Conservation (phyloP, 768 basidiomycete species). For the Holtermannia corniformis region DNA sequence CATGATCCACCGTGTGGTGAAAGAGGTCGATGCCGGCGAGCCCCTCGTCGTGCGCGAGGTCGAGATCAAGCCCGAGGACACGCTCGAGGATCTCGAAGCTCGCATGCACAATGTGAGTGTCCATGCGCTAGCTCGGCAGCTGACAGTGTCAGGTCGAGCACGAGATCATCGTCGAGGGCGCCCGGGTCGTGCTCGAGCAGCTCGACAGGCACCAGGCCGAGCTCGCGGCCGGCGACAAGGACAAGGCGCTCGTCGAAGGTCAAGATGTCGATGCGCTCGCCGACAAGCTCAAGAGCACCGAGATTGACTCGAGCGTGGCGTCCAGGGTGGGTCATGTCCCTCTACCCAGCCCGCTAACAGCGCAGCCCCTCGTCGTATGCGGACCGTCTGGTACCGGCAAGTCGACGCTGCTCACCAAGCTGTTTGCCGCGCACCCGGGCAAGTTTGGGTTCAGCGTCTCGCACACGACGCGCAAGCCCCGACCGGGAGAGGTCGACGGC, state of each 20-base stretch:
- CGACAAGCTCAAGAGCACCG: background rate
- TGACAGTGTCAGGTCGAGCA: slow-evolving; percentile 57
- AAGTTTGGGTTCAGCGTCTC: slow-evolving; percentile 90
- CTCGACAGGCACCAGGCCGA: slow-evolving; percentile 6
- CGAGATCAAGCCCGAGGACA: slow-evolving; percentile 60
- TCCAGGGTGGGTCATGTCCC: background rate
- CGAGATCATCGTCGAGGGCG: slow-evolving; percentile 79
- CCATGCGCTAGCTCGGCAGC: background rate
- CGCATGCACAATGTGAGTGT: slow-evolving; percentile 56
- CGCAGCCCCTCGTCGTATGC: slow-evolving; percentile 69
- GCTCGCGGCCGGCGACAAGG: background rate
- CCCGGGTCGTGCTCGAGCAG: slow-evolving; percentile 56
- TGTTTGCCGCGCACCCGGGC: slow-evolving; percentile 71
- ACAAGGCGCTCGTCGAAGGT: background rate
- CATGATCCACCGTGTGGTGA: slow-evolving; percentile 91
- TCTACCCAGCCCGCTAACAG: background rate
- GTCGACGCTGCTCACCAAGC: slow-evolving; percentile 71
- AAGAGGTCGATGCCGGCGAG: slow-evolving; percentile 85
- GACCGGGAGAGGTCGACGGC: slow-evolving; percentile 72
- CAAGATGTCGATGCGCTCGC: background rate
- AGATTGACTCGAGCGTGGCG: background rate
- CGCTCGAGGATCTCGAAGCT: slow-evolving; percentile 60
- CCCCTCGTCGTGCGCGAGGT: slow-evolving; percentile 75
- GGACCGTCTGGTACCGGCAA: slow-evolving; percentile 93
- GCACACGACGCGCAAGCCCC: slow-evolving; percentile 80